Percentiles rank a stretch among this genome's conserved stretches.
These are phyloP conservation scores for Plantago elongata DNA, from an alignment of 257 asterid genomes.

Conservation along the genomic window DNA sequence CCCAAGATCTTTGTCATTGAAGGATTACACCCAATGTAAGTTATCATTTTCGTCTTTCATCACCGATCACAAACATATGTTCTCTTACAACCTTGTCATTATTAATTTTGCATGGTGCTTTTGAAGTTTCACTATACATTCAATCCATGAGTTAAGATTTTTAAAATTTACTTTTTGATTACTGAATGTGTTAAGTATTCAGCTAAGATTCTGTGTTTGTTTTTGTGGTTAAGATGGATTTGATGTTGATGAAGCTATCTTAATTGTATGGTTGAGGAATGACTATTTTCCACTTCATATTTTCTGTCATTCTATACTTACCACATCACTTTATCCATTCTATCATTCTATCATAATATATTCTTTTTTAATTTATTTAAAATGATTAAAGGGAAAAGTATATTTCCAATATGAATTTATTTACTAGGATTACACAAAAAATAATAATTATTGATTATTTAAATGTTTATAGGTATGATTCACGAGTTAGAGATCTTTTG, in stretches of 20 bases:
- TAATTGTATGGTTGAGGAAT: slow-evolving; percentile 44
- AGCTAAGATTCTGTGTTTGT: not conserved
- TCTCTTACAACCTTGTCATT: not conserved
- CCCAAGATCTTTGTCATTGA: slow-evolving; percentile 97
- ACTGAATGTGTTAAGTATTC: not conserved
- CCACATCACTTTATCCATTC: slow-evolving; percentile 5
- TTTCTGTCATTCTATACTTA: slow-evolving; percentile 25
- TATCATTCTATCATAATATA: not conserved
- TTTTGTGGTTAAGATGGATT: not conserved
- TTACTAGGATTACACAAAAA: no score
- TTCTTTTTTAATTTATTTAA: not conserved
- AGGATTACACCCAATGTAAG: slow-evolving; percentile 98
- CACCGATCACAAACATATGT: not conserved
- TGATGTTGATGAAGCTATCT: slow-evolving; percentile 16
- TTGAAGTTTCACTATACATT: not conserved
- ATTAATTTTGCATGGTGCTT: not conserved
- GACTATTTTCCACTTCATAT: slow-evolving; percentile 48
- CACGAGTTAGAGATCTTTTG: slow-evolving; percentile 89
- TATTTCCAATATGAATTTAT: no score
- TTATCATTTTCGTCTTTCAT: not conserved
- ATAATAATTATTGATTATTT: not conserved
- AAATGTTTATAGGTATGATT: slow-evolving; percentile 56
- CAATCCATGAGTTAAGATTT: not conserved
- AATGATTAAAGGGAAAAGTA: no score
- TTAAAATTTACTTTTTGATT: not conserved